Percentiles rank a stretch among this genome's conserved stretches.
Evolutionary conservation across 1,139 yeast species (phyloP).

Genomic region (Pichia sp.): DNA sequence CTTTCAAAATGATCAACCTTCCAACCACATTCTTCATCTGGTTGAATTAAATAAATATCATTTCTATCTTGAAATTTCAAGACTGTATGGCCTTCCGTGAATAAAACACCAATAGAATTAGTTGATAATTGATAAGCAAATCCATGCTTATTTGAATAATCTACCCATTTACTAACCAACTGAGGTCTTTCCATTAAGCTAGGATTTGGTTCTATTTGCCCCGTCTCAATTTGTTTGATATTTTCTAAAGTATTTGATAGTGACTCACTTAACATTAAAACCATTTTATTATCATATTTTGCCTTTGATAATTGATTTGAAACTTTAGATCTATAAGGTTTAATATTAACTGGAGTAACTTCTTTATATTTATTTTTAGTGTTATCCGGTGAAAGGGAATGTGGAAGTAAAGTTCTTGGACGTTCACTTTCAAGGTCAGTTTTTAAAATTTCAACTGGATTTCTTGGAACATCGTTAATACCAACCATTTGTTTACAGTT

Average conservation of each 20-base stretch:
- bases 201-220: slow-evolving; percentile 12
- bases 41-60: slow-evolving; percentile 55
- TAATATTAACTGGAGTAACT: slow-evolving; percentile 33
- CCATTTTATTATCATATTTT: slow-evolving; percentile 25
- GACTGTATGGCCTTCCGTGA: slow-evolving; percentile 77
- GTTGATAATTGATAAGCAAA: slow-evolving; percentile 88
- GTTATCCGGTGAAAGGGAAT: slow-evolving; percentile 86
- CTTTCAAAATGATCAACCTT: slow-evolving; percentile 57
- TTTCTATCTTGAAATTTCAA: slow-evolving; percentile 60
- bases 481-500: slow-evolving; percentile 62
- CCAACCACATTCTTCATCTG: slow-evolving; percentile 66
- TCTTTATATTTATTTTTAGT: slow-evolving; percentile 84
- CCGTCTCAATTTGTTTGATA: slow-evolving; percentile 34
- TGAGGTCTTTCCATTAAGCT: slow-evolving; percentile 51
- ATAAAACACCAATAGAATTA: slow-evolving; percentile 87
- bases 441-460: slow-evolving; percentile 64
- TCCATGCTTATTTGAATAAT: slow-evolving; percentile 92
- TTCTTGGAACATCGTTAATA: slow-evolving; percentile 42
- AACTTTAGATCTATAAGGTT: slow-evolving; percentile 25
- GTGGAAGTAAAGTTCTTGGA: slow-evolving; percentile 70
- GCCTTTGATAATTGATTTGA: slow-evolving; percentile 26
- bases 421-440: slow-evolving; percentile 67
- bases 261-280: slow-evolving; percentile 22
- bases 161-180: slow-evolving; percentile 94
- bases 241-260: slow-evolving; percentile 25